These are phyloP conservation scores for Alternaria alternata DNA, from an alignment of 2,329 filamentous ascomycete species.

Conservation along the genomic window DNA sequence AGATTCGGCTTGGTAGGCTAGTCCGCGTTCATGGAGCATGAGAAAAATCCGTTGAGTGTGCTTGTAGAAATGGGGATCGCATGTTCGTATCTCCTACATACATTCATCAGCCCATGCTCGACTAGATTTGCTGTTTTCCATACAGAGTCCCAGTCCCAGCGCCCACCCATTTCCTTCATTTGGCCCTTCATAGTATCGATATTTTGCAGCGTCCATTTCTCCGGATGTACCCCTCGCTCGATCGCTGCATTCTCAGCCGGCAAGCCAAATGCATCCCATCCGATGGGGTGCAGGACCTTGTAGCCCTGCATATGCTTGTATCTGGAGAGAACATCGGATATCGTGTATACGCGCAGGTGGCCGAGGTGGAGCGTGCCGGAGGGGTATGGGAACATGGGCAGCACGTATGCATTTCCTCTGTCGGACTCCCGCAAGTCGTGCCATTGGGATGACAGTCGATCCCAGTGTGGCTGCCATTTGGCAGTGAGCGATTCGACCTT, in stretches of 20 bases:
- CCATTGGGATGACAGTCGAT: conserved; percentile 21
- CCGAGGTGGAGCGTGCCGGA: conserved; percentile 87
- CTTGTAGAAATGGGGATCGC: conserved; percentile 85
- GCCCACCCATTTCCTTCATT: conserved; percentile 78
- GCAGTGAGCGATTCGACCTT: conserved; percentile 28
- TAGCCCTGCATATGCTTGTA: conserved; percentile 78
- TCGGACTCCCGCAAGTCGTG: conserved; percentile 19
- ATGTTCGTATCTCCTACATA: conserved; percentile 79
- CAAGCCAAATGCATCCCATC: conserved; percentile 92
- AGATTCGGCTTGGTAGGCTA: conserved; percentile 84
- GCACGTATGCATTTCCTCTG: conserved; percentile 68
- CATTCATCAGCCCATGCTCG: conserved; percentile 14
- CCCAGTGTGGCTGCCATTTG: conserved; percentile 66
- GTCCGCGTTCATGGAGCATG: conserved; percentile 73
- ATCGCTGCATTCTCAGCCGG: conserved; percentile 93
- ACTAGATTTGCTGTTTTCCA: background rate
- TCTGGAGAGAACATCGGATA: conserved; percentile 83
- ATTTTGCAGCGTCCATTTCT: conserved; percentile 80
- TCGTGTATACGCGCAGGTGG: conserved; percentile 87
- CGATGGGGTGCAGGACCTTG: conserved; percentile 85
- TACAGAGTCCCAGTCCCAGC: conserved; percentile 85
- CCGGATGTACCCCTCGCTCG: conserved; percentile 79
- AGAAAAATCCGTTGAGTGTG: conserved; percentile 89
- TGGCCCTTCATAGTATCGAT: conserved; percentile 87
- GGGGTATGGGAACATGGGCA: conserved; percentile 94